These are phyloP conservation scores for Vigna trinervia DNA, from an alignment of 306 rosid species.

Conservation along the genomic window DNA sequence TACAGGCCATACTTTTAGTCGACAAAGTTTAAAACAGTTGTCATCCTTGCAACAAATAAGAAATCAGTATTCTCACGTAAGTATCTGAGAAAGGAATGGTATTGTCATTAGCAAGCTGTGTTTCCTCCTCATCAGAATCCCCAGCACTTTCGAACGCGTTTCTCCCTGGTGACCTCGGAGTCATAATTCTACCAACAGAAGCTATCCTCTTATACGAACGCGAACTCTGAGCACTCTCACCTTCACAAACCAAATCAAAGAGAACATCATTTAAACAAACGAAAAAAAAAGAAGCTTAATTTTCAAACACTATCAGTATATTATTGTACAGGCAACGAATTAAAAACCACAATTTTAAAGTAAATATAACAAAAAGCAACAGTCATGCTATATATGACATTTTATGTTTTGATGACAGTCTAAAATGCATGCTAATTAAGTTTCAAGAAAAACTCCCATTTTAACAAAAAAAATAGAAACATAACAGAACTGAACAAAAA, in stretches of 20 bases:
- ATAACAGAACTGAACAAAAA: not conserved
- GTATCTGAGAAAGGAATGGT: slow-evolving; percentile 46
- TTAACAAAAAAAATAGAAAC: not conserved
- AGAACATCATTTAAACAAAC: slow-evolving; percentile 5
- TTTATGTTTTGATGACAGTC: not conserved
- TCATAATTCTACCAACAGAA: slow-evolving; percentile 61
- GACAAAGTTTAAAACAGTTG: not conserved
- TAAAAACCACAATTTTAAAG: not conserved
- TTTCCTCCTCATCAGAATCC: slow-evolving; percentile 76
- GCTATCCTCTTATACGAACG: slow-evolving; percentile 54
- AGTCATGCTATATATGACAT: not conserved
- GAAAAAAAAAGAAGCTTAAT: not conserved
- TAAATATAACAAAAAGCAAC: not conserved
- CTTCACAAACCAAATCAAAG: slow-evolving; percentile 43
- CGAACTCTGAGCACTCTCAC: slow-evolving; percentile 49
- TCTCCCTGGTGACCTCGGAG: slow-evolving; percentile 64
- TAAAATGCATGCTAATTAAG: not conserved
- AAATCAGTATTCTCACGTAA: slow-evolving; percentile 44
- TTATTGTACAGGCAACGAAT: not conserved
- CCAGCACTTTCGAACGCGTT: slow-evolving; percentile 55
- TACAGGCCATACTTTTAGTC: slow-evolving; percentile 2
- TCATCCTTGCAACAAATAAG: slow-evolving; percentile 9
- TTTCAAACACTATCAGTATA: not conserved
- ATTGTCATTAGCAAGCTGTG: slow-evolving; percentile 59
- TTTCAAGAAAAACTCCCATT: not conserved